Base-by-base conservation (phyloP, 257 asterid species). In the Nicotiana attenuata region DNA sequence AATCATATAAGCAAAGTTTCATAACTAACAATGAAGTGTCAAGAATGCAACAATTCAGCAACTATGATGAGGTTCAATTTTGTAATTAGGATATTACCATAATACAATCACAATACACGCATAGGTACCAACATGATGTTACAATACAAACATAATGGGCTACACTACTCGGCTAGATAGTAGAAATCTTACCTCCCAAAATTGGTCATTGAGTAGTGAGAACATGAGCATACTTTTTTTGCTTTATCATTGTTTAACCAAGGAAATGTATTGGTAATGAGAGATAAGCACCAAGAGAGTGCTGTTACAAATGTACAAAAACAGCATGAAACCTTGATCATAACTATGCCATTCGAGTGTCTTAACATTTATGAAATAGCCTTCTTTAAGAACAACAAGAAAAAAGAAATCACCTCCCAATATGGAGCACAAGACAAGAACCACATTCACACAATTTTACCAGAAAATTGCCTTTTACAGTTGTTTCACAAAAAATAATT, bases 281-380 rank as follows among this genome's bases (percentile, higher is more conserved):
- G 78, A 71, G 14, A 71, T 71, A 71, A 71, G 35, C 35, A 71
- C 78, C 56, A 45, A 41, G 78, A 71, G 78, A 71, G 60, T 68
- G 33, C 78, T 45, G 60, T 45, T 14, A 52, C 15, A 45, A 19
- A 45, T 22, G 78, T 13, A 71, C 59, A 71, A 45, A 45, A 71
- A 45, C 14, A 20, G 59, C 35, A 71, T 38, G 60, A 57, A 20
- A 45, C 47, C 13, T 71, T 41, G 59, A 71, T 20, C 78, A 45
- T 45, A 69, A 69, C 5, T 20, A 45, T 45, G 24, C 59, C 35
- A 45, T 45, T 45, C 78, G 22, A 20, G 78, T 20, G 38, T 45
- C 38, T 71, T 45, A 22, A 45, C 35, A 71, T 71, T 13, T 55
- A 71, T 71, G 78, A 22, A 45, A 11, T 45, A 71, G 24, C 38